A percentile compares a stretch with the other conserved stretches of the same genome.
Conservation (phyloP, 2,329 filamentous ascomycete species). For the Cucurbitaria berberidis region DNA sequence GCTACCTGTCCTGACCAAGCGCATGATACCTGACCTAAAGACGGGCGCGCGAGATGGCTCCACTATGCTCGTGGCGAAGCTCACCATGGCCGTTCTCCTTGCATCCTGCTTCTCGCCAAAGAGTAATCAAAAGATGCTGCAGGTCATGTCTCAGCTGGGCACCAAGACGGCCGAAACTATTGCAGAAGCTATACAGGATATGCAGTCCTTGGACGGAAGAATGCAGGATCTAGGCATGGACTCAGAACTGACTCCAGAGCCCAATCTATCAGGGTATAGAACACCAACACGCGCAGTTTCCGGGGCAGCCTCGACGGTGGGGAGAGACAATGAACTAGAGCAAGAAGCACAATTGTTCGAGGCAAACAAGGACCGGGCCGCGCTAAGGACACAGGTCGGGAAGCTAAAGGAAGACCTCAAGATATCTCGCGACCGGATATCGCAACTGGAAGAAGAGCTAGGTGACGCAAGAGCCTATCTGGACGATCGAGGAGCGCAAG, state of each 20-base stretch:
- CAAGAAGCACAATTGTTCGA: slow-evolving; percentile 58
- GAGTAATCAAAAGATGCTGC: slow-evolving; percentile 56
- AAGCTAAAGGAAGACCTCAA: slow-evolving; percentile 53
- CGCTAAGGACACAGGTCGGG: slow-evolving; percentile 50
- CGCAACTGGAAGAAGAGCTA: slow-evolving; percentile 56
- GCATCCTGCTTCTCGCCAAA: slow-evolving; percentile 56
- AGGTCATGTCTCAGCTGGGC: slow-evolving; percentile 48
- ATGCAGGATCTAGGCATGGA: slow-evolving; percentile 47
- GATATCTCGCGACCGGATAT: slow-evolving; percentile 49
- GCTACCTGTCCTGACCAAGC: slow-evolving; percentile 48
- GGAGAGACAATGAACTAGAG: slow-evolving; percentile 55
- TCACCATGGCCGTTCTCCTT: slow-evolving; percentile 58
- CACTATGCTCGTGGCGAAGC: slow-evolving; percentile 48
- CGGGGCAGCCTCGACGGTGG: slow-evolving; percentile 32
- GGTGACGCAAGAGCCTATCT: slow-evolving; percentile 55
- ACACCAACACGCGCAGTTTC: slow-evolving; percentile 43
- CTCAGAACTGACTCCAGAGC: slow-evolving; percentile 43
- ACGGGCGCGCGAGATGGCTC: slow-evolving; percentile 55
- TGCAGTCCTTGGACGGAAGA: slow-evolving; percentile 45
- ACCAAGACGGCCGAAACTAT: slow-evolving; percentile 47
- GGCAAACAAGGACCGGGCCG: slow-evolving; percentile 55
- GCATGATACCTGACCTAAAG: slow-evolving; percentile 56
- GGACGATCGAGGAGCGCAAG: slow-evolving; percentile 48
- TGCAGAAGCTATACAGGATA: slow-evolving; percentile 49
- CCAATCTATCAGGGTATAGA: slow-evolving; percentile 39